These are phyloP conservation scores for Datisca glomerata DNA, from an alignment of 306 rosid genomes.

Conservation along the genomic window DNA sequence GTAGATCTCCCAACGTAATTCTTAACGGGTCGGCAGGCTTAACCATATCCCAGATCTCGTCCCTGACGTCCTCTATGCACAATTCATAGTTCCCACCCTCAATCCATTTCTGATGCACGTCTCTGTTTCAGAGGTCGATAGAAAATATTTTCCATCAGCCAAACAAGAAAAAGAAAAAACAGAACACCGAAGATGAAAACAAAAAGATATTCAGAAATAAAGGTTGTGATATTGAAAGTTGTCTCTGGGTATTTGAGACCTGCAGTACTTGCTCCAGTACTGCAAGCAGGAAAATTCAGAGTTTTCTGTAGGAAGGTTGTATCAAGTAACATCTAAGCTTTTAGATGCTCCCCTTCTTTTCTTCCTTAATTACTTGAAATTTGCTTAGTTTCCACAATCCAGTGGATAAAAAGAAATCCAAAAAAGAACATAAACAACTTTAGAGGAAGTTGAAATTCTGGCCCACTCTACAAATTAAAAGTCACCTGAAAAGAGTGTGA, in stretches of 20 bases:
- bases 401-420: no score
- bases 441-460: no score
- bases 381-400: no score
- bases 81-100: slow-evolving; percentile 98
- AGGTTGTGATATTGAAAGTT: no score
- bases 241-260: slow-evolving; percentile 58
- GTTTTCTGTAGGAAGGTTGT: slow-evolving; percentile 66
- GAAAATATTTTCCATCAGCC: slow-evolving; percentile 2
- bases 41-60: slow-evolving; percentile 98
- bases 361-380: slow-evolving; percentile 62
- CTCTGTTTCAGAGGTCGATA: slow-evolving; percentile 39
- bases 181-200: not conserved
- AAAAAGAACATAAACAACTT: no score
- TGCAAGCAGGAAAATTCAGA: slow-evolving; percentile 76
- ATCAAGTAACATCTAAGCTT: slow-evolving; percentile 67
- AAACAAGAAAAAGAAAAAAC: not conserved
- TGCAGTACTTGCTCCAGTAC: slow-evolving; percentile 47
- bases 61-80: slow-evolving; percentile 95
- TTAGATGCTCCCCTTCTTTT: slow-evolving; percentile 81
- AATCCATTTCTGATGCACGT: slow-evolving; percentile 96
- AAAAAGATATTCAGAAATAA: no score
- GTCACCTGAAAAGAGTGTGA: slow-evolving; percentile 96
- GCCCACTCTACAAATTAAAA: no score
- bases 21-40: slow-evolving; percentile 72
- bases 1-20: slow-evolving; percentile 68